Evolutionary conservation across 805 yeast genomes (phyloP).

Genomic region (Gaillardinia entomophila): DNA sequence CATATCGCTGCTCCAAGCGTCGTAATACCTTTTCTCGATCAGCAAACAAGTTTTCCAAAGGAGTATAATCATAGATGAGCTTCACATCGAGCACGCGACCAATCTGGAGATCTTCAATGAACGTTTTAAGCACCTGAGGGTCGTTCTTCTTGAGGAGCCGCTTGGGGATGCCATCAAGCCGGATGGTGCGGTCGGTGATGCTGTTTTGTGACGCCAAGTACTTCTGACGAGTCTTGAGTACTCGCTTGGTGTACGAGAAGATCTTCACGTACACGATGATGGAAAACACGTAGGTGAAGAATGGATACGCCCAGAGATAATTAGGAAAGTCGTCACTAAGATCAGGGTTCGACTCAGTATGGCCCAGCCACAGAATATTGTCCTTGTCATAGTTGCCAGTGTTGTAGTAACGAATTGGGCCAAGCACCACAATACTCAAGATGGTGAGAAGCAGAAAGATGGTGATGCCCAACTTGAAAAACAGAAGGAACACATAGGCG

Average conservation of each 20-base stretch:
- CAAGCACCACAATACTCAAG: constrained; percentile 23
- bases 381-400: constrained; percentile 42
- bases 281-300: constrained; percentile 53
- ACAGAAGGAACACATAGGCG: constrained; percentile 32
- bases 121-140: constrained; percentile 38
- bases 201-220: constrained; percentile 57
- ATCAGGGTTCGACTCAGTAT: constrained; percentile 14
- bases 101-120: constrained; percentile 50
- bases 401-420: constrained; percentile 34
- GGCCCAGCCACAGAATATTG: constrained; percentile 13
- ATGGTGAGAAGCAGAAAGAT: constrained; percentile 14
- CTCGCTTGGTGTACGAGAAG: constrained; percentile 41
- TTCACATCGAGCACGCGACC: constrained; percentile 50
- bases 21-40: constrained; percentile 24
- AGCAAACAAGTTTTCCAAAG: constrained; percentile 33
- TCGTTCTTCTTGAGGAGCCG: constrained; percentile 29
- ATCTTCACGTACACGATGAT: constrained; percentile 40
- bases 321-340: constrained; percentile 31
- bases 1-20: constrained; percentile 37
- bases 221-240: constrained; percentile 49
- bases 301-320: constrained; percentile 48
- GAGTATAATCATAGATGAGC: constrained; percentile 41
- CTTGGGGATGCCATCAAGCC: constrained; percentile 49
- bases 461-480: constrained; percentile 28
- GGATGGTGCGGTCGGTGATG: constrained; percentile 54